Percentiles rank a stretch among this genome's conserved stretches.
Evolutionary conservation across 169 alveolate genomes (phyloP).

Genomic region (Eimeria necatrix): DNA sequence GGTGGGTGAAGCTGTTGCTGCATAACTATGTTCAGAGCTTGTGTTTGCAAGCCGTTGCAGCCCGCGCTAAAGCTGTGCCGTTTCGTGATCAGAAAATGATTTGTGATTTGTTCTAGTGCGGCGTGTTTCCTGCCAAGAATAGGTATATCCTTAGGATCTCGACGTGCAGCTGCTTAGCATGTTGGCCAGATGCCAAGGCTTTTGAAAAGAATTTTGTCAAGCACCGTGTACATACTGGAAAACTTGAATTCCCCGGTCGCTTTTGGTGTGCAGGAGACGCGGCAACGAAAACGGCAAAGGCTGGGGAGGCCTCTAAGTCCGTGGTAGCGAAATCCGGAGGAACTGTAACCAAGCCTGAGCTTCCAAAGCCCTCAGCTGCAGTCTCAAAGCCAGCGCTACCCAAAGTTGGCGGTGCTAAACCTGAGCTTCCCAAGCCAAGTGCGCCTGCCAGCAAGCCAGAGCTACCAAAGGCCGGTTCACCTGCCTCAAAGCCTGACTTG

Average conservation of each 20-base stretch:
- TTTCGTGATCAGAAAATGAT: too few relatives aligned
- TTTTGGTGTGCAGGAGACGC: background rate
- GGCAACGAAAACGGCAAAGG: background rate
- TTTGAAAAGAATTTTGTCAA: too few relatives aligned
- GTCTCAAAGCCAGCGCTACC: conserved; percentile 17
- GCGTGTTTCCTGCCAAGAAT: too few relatives aligned
- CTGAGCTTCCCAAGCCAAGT: conserved; percentile 6
- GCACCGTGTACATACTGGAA: too few relatives aligned
- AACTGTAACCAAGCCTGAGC: background rate
- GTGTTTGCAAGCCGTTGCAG: background rate
- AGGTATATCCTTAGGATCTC: too few relatives aligned
- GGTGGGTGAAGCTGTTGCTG: conserved; percentile 6
- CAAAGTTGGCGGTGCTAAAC: background rate
- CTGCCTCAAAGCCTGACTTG: conserved; percentile 4
- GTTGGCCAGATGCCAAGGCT: too few relatives aligned
- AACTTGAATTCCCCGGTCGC: too few relatives aligned
- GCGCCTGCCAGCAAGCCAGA: background rate
- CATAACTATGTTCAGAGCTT: background rate
- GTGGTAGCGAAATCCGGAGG: background rate
- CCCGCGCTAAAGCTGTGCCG: too few relatives aligned
- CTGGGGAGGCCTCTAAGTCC: background rate
- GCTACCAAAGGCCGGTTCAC: background rate
- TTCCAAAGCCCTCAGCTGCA: background rate
- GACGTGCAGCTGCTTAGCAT: too few relatives aligned
- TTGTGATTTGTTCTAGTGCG: too few relatives aligned